A percentile compares a stretch with the other conserved stretches of the same genome.
These are phyloP conservation scores for Hypoxylon rubiginosum DNA, from an alignment of 2,329 filamentous ascomycete species.

Conservation along the genomic window DNA sequence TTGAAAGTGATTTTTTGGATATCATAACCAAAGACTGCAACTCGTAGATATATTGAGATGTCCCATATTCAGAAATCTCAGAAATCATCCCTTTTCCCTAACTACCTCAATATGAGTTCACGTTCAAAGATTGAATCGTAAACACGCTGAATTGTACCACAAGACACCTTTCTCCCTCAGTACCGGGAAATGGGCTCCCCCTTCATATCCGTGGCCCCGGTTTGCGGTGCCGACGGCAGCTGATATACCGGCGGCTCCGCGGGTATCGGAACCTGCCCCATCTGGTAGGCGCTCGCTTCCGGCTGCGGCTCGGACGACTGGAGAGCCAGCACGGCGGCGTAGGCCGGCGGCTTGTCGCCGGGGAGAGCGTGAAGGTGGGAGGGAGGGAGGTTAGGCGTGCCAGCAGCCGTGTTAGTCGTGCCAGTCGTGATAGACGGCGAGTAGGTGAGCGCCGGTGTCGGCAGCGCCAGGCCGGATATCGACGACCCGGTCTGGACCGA, in stretches of 20 bases:
- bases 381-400: slow-evolving; percentile 22
- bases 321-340: slow-evolving; percentile 23
- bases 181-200: slow-evolving; percentile 42
- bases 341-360: slow-evolving; percentile 34
- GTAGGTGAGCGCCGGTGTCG: slow-evolving; percentile 36
- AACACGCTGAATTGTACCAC: neutral
- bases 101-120: neutral
- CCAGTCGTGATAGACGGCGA: slow-evolving; percentile 23
- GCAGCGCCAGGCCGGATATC: slow-evolving; percentile 36
- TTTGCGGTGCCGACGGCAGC: slow-evolving; percentile 22
- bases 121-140: no score
- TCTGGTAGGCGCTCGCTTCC: slow-evolving; percentile 35
- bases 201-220: slow-evolving; percentile 20
- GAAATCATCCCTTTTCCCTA: neutral
- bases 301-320: slow-evolving; percentile 38
- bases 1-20: neutral
- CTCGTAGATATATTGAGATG: neutral
- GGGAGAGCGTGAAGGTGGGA: slow-evolving; percentile 3
- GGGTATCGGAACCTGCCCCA: slow-evolving; percentile 35
- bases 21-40: neutral
- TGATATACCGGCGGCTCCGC: slow-evolving; percentile 32
- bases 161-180: slow-evolving; percentile 18
- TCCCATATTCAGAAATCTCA: neutral
- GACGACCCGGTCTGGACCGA: slow-evolving; percentile 30
- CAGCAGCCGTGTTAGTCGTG: slow-evolving; percentile 10